Base-by-base conservation (phyloP, 164 flowering plant genomes). In the Stephania yunnanensis region DNA sequence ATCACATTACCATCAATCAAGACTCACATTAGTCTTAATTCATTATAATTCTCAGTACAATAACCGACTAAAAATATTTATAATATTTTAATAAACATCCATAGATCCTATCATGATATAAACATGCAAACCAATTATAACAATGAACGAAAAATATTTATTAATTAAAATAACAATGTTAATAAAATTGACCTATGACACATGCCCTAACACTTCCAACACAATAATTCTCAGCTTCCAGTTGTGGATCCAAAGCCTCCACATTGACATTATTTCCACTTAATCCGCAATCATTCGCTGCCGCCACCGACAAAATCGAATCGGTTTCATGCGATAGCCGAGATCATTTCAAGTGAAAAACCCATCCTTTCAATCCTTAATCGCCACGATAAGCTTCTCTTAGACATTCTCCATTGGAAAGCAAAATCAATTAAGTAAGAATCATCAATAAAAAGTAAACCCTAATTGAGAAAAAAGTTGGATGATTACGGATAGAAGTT, bases 331-430 rank as follows among this genome's bases (percentile, higher is more conserved):
- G 86, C 74, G 92, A 71, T 73, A 95, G 81, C 69, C 98, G 84
- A 29, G 94, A 89, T 19, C 95, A 92, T 79, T 93, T 93, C 7
- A 92, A 85, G 46, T 88, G 82, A 73, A 93, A 79, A 91, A 92
- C 46, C 92, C 98, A 68, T 95, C 95, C 80, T 95, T 92, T 20
- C 90, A 91, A 81, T 89, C 92, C 84, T 77, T 91, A 74, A 90
- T 92, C 53, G 93, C 91, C 82, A 79, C 80, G 76, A 92, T 85
- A 80, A 95, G 91, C 87, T 95, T 98, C 71, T 83, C 91, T 44
- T 87, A 90, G 77, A 95, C 88, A 98, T 95, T 78, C 46, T 10
- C 65, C 11, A 75, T 25, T 2, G 71, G 42, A 31, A 48, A 22
- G 15, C 11, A n/a, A 77, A 7, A 67, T 36, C 8, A 25, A 69